Evolutionary conservation across 805 yeast genomes (phyloP), one percentile per base, ranked within the genome.

Genomic region (Wickerhamiella qilinensis): DNA sequence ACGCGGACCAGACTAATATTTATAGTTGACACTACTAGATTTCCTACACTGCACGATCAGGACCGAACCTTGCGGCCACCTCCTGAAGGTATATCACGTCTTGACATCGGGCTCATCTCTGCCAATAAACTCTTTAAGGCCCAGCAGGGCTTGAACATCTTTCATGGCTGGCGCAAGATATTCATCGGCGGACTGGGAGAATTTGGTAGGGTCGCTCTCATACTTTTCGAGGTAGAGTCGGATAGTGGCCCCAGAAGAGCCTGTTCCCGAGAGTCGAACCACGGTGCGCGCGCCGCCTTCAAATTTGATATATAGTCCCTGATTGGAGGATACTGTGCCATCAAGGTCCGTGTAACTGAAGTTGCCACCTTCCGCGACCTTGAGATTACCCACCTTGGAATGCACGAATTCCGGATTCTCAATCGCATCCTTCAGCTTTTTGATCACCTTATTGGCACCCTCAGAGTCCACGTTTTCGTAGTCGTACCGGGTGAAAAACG

Each of bases 181-280:
- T 35, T 75, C 76, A 48, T 79, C 79, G 11, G 85, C 88, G 35
- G 65, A 58, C 46, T 58, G 46, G 5, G 51, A 52, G 52, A 68
- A 71, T 30, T 67, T 67, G 16, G 70, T 45, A 37, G 59, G 51
- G 53, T 83, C 91, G 35, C 58, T 49, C 20, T 81, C 73, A 63
- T 80, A 84, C 59, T 77, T 78, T 61, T 88, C 97, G 54, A 88
- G 63, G 62, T 88, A 88, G 49, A 88, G 67, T 59, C 98, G 74
- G 43, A 91, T 85, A 4, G 98, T 88, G 17, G 98, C 97, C 36
- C 98, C 98, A 2, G 94, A 77, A 2, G 96, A 85, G 14, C 98
- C 98, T 2, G 98, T 88, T 40, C 98, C 98, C 0, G 95, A 84
- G 46, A 91, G 68, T 60, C 98, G 77, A 38, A 84, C 80, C 28